Evolutionary conservation across 441 rosid genomes (phyloP).

Genomic region (Kokia cookei): DNA sequence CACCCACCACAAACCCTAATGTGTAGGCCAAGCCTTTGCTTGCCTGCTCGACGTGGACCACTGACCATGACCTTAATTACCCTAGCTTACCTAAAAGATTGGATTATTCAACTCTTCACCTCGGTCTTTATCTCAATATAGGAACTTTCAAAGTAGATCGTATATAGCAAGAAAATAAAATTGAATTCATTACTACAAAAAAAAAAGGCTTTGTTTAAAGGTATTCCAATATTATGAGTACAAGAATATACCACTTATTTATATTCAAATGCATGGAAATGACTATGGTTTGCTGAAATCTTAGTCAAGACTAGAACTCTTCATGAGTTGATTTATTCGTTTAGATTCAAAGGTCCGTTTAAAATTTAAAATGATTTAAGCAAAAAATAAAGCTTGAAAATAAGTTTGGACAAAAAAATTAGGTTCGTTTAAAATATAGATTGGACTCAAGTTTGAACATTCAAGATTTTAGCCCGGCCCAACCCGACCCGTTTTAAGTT

Average conservation of each 20-base stretch:
- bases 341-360: too few species aligned
- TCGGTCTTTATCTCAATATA: not conserved
- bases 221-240: not conserved
- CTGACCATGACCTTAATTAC: not conserved
- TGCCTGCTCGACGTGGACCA: slow-evolving; percentile 1
- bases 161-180: not conserved
- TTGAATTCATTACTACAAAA: not conserved
- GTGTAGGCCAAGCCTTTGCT: not conserved
- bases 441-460: too few species aligned
- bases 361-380: too few species aligned
- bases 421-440: too few species aligned
- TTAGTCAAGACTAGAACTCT: not conserved
- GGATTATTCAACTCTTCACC: not conserved
- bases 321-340: too few species aligned
- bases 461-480: too few species aligned
- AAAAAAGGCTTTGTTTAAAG: not conserved
- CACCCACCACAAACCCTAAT: not conserved
- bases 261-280: not conserved
- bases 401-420: too few species aligned
- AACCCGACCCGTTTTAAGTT: too few species aligned
- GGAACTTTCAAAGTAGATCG: not conserved
- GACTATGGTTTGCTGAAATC: not conserved
- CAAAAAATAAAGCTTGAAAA: too few species aligned
- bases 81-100: not conserved
- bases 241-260: not conserved